Percentiles rank a stretch among this genome's conserved stretches.
phyloP scores from a whole-genome alignment of 306 rosid genomes.

The Quercus ilex region DNA sequence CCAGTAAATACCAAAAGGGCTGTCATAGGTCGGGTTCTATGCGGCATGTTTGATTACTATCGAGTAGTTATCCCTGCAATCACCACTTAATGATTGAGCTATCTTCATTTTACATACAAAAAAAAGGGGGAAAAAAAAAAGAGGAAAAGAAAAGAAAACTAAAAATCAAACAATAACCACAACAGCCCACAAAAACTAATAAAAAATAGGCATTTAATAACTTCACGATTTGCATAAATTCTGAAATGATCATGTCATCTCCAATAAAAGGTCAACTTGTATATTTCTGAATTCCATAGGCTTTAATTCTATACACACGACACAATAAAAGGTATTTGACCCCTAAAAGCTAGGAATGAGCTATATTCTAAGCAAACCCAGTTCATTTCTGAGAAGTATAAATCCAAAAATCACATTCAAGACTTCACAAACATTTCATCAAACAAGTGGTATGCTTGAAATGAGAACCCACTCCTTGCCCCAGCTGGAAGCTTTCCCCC shows the following conservation, averaged over 20 bases:
- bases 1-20: conserved; percentile 58
- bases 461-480: too few species aligned
- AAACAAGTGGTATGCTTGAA: too few species aligned
- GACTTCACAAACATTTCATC: not conserved
- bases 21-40: conserved; percentile 47
- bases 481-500: too few species aligned
- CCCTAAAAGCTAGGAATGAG: not conserved
- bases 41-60: conserved; percentile 31
- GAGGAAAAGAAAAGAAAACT: not conserved
- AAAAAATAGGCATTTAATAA: too few species aligned
- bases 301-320: too few species aligned
- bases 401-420: not conserved
- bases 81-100: not conserved
- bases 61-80: conserved; percentile 8
- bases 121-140: too few species aligned
- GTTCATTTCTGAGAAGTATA: not conserved
- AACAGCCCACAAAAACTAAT: too few species aligned
- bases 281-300: too few species aligned
- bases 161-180: not conserved
- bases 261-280: too few species aligned
- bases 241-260: too few species aligned
- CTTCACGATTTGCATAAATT: too few species aligned
- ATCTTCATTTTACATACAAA: not conserved
- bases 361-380: not conserved
- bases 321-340: not conserved